phyloP scores from a whole-genome alignment of 495 filamentous ascomycete species.

The Aspergillus saccharolyticus region DNA sequence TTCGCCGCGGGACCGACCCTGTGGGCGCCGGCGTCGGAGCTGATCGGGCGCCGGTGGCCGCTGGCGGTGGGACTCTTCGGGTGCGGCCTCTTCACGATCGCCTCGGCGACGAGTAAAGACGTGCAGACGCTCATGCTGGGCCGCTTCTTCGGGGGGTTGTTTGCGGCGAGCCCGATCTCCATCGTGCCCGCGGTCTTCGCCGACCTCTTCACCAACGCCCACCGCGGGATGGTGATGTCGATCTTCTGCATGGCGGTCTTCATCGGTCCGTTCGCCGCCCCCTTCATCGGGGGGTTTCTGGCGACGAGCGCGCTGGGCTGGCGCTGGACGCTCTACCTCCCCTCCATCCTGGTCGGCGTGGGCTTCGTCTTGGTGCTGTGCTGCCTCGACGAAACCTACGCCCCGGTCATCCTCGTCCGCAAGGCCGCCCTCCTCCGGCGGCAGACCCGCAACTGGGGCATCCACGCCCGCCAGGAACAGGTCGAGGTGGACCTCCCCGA shows the following conservation, averaged over 20 bases:
- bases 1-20: slow-evolving; percentile 50
- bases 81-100: slow-evolving; percentile 52
- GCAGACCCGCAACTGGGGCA: slow-evolving; percentile 40
- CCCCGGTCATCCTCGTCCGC: slow-evolving; percentile 32
- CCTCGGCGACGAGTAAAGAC: slow-evolving; percentile 53
- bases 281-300: slow-evolving; percentile 46
- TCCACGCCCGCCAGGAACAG: slow-evolving; percentile 47
- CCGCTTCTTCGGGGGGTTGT: slow-evolving; percentile 48
- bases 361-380: slow-evolving; percentile 24
- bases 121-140: slow-evolving; percentile 49
- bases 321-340: slow-evolving; percentile 46
- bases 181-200: slow-evolving; percentile 48
- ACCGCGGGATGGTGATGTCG: slow-evolving; percentile 46
- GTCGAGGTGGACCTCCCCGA: slow-evolving; percentile 35
- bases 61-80: slow-evolving; percentile 47
- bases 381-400: slow-evolving; percentile 37
- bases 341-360: slow-evolving; percentile 32
- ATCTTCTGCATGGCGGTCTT: slow-evolving; percentile 50
- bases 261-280: slow-evolving; percentile 41
- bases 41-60: slow-evolving; percentile 60
- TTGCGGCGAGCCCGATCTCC: slow-evolving; percentile 46
- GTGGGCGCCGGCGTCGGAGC: slow-evolving; percentile 70
- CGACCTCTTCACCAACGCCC: slow-evolving; percentile 45
- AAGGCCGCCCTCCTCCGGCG: slow-evolving; percentile 39
- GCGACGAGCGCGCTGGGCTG: slow-evolving; percentile 37